phyloP scores from a whole-genome alignment of 2,329 filamentous ascomycete genomes.

The Colletotrichum sp. region DNA sequence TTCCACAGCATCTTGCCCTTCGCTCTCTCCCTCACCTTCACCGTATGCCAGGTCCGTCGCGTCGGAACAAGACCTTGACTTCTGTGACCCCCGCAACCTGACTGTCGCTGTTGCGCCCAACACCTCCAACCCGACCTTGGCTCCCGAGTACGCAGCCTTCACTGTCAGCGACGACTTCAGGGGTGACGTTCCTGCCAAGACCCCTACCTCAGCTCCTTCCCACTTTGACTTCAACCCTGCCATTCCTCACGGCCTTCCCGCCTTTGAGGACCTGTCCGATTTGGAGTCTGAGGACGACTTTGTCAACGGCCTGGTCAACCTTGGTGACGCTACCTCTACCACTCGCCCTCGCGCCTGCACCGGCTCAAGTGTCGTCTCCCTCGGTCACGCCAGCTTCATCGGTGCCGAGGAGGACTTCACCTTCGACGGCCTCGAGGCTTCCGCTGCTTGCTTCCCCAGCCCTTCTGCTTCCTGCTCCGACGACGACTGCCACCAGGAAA shows the following conservation, averaged over 20 bases:
- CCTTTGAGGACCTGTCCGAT: constrained; percentile 86
- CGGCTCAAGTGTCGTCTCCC: constrained; percentile 69
- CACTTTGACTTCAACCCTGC: constrained; percentile 57
- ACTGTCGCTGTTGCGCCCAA: constrained; percentile 64
- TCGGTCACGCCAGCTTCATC: constrained; percentile 79
- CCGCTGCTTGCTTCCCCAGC: constrained; percentile 66
- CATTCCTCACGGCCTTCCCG: constrained; percentile 65
- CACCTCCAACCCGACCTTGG: constrained; percentile 52
- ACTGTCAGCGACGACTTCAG: constrained; percentile 66
- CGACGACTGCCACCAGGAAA: constrained; percentile 56
- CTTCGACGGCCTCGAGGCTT: constrained; percentile 70
- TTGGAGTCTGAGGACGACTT: constrained; percentile 65
- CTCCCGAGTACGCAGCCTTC: constrained; percentile 68
- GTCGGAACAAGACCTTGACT: constrained; percentile 77
- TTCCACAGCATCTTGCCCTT: constrained; percentile 79
- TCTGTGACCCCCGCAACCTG: constrained; percentile 90
- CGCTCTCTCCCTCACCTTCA: constrained; percentile 85
- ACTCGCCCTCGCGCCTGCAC: constrained; percentile 73
- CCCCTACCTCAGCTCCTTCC: constrained; percentile 44
- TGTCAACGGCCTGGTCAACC: constrained; percentile 26
- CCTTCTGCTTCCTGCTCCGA: constrained; percentile 60
- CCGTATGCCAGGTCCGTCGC: constrained; percentile 73
- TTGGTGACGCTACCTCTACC: constrained; percentile 38
- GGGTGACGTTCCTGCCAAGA: constrained; percentile 54
- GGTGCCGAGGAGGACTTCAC: constrained; percentile 74